Percentiles rank a stretch among this genome's conserved stretches.
Conservation (phyloP, 2,329 filamentous ascomycete species). For the Penicillium glabrum region DNA sequence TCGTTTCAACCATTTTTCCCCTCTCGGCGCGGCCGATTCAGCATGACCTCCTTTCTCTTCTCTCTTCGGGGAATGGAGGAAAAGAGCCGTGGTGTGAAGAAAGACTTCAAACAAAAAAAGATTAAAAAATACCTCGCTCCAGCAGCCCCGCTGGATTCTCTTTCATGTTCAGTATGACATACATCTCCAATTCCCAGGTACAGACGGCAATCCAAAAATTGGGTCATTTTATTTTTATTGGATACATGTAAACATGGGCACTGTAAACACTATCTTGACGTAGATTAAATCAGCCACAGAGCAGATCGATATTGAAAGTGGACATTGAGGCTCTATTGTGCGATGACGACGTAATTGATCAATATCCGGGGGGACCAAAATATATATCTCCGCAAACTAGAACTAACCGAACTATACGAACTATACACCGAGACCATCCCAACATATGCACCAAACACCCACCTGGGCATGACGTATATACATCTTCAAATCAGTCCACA, state of each 20-base stretch:
- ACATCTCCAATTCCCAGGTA: constrained; percentile 34
- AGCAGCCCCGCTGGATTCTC: constrained; percentile 32
- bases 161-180: constrained; percentile 39
- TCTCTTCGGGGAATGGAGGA: constrained; percentile 17
- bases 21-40: constrained; percentile 33
- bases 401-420: background rate
- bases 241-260: background rate
- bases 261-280: no score
- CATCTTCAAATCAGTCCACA: no score
- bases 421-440: background rate
- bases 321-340: constrained; percentile 5
- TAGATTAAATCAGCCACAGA: background rate
- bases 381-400: background rate
- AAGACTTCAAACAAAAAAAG: constrained; percentile 34
- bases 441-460: background rate
- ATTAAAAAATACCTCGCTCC: constrained; percentile 38
- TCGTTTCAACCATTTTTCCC: constrained; percentile 26
- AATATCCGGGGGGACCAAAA: background rate
- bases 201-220: constrained; percentile 33
- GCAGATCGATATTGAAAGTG: background rate
- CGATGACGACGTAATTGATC: constrained; percentile 2
- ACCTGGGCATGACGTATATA: background rate
- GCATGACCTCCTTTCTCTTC: constrained; percentile 22
- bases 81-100: constrained; percentile 34
- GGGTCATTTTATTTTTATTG: constrained; percentile 18